These are phyloP conservation scores for Suhomyces pyralidae DNA, from an alignment of 805 yeast species.

Conservation along the genomic window DNA sequence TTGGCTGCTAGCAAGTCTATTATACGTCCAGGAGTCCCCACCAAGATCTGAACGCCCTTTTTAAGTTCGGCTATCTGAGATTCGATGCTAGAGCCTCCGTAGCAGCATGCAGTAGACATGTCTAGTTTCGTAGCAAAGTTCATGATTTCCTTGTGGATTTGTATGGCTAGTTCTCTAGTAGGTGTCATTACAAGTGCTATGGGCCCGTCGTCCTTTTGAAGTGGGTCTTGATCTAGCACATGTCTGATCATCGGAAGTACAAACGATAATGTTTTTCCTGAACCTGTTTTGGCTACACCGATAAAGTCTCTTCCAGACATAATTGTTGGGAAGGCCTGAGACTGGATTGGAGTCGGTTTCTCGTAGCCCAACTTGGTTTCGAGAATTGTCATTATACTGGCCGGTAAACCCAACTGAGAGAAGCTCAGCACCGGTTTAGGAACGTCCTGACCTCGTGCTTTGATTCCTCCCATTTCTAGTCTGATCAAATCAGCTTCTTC, in stretches of 20 bases:
- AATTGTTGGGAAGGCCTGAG: slow-evolving; percentile 85
- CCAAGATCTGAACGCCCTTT: slow-evolving; percentile 73
- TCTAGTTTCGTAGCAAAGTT: slow-evolving; percentile 52
- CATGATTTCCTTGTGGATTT: slow-evolving; percentile 66
- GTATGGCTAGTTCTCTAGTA: slow-evolving; percentile 87
- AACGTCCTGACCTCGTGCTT: slow-evolving; percentile 54
- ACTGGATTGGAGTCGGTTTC: slow-evolving; percentile 82
- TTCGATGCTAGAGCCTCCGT: slow-evolving; percentile 86
- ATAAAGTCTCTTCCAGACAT: slow-evolving; percentile 89
- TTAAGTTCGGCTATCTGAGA: slow-evolving; percentile 77
- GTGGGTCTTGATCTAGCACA: slow-evolving; percentile 65
- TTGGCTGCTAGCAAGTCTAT: slow-evolving; percentile 86
- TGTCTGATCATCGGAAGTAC: slow-evolving; percentile 82
- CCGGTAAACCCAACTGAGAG: slow-evolving; percentile 78
- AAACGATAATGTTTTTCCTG: slow-evolving; percentile 92
- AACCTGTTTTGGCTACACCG: slow-evolving; percentile 95
- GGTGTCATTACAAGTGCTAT: slow-evolving; percentile 81
- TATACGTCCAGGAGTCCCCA: slow-evolving; percentile 94
- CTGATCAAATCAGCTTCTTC: slow-evolving; percentile 59
- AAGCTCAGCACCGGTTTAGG: slow-evolving; percentile 72
- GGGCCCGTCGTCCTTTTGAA: slow-evolving; percentile 57
- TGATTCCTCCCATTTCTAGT: slow-evolving; percentile 57
- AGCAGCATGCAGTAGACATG: slow-evolving; percentile 69
- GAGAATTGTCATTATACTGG: slow-evolving; percentile 52
- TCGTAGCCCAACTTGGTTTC: slow-evolving; percentile 48